phyloP scores from a whole-genome alignment of 768 basidiomycete species.

The Amanita muscaria region DNA sequence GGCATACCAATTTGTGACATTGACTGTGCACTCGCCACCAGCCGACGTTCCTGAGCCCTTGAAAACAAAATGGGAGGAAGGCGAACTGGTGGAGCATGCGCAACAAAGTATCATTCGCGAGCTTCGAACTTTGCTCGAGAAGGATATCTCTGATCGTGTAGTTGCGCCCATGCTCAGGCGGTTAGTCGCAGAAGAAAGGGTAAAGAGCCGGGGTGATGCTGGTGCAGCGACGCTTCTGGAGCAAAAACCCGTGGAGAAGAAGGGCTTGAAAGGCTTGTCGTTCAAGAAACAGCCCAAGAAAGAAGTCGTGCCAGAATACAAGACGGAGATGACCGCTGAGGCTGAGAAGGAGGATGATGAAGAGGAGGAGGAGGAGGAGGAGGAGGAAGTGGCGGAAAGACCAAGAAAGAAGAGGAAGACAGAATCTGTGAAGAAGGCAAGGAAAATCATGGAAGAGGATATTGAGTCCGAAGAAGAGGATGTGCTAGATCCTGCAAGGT shows the following conservation, averaged over 20 bases:
- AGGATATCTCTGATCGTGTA: conserved; percentile 56
- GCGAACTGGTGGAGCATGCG: conserved; percentile 46
- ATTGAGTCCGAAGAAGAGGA: conserved; percentile 59
- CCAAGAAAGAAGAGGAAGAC: conserved; percentile 55
- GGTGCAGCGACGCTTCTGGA: conserved; percentile 6
- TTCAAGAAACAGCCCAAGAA: conserved; percentile 39
- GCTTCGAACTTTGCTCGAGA: conserved; percentile 45
- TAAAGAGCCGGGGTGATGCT: conserved; percentile 30
- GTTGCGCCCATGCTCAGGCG: conserved; percentile 45
- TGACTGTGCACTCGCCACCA: conserved; percentile 41
- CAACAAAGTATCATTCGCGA: conserved; percentile 49
- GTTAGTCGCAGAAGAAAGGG: conserved; percentile 47
- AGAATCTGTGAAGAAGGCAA: conserved; percentile 29
- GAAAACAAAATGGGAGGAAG: conserved; percentile 42
- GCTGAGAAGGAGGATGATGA: conserved; percentile 24
- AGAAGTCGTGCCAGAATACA: conserved; percentile 29
- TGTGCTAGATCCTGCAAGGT: conserved; percentile 18
- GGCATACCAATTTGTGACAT: conserved; percentile 48
- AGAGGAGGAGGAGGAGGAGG: conserved; percentile 23
- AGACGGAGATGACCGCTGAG: conserved; percentile 28
- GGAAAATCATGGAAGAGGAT: conserved; percentile 28
- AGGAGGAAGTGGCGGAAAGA: conserved; percentile 31
- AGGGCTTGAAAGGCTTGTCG: conserved; percentile 36
- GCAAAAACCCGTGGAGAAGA: conserved; percentile 25
- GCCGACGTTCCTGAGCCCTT: conserved; percentile 24